Conservation (phyloP, 441 rosid species). For the Lagerstroemia fauriei region DNA sequence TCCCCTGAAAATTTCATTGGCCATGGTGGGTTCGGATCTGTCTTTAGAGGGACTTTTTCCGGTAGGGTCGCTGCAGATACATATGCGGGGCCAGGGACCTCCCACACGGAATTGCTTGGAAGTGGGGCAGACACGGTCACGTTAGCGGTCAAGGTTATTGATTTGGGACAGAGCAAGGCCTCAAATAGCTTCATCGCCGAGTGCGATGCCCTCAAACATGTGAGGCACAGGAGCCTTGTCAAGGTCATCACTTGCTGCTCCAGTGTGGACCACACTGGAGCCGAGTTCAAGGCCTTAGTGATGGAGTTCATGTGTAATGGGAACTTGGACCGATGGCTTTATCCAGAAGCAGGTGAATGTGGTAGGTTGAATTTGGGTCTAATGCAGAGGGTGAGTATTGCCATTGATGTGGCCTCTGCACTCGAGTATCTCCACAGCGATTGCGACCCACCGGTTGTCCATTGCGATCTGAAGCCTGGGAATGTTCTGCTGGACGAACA, state of each 20-base stretch:
- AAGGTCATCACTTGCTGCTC: constrained; percentile 24
- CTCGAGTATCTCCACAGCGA: constrained; percentile 18
- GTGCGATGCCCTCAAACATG: constrained; percentile 17
- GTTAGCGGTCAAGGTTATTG: constrained; percentile 27
- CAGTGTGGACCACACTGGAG: constrained; percentile 11
- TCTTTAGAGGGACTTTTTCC: constrained; percentile 28
- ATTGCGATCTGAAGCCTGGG: not conserved
- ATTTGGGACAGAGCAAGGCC: constrained; percentile 17
- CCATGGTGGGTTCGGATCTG: constrained; percentile 36
- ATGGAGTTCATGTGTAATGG: constrained; percentile 21
- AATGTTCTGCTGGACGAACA: not conserved
- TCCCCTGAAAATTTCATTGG: constrained; percentile 32
- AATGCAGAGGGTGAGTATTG: constrained; percentile 5
- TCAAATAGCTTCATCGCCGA: constrained; percentile 25
- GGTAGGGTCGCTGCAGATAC: not conserved
- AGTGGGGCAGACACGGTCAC: not conserved
- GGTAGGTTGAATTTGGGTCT: not conserved
- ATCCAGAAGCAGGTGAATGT: not conserved
- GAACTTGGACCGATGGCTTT: constrained; percentile 11
- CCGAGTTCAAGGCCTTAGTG: constrained; percentile 25
- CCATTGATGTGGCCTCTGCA: constrained; percentile 11
- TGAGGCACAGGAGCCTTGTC: constrained; percentile 21
- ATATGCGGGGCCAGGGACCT: not conserved
- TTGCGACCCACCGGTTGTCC: not conserved
- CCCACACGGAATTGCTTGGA: not conserved